Evolutionary conservation across 192 early-diverging fungal genomes (phyloP), one percentile per base, ranked within the genome.

Genomic region (Dissophora globulifera): DNA sequence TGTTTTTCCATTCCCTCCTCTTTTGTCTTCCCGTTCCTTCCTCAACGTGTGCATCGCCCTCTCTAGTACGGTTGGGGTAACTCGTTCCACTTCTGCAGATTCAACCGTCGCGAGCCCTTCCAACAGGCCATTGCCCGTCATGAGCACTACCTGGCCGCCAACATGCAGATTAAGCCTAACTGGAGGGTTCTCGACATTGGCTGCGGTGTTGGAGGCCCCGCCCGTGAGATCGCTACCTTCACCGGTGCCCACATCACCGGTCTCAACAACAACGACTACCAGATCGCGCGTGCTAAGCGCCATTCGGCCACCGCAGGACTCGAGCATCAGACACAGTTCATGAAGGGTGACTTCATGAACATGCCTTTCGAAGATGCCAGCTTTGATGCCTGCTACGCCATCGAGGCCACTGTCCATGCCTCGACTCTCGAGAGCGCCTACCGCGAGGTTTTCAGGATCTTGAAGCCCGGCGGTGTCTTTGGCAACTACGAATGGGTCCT

Each of bases 151-250:
- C 83, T 98, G 38, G 94, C 93, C 22, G 79, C 89, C 46, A 82
- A 90, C 51, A 92, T 93, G 30, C 85, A 82, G 16, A 83, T 96
- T 56, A 83, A 85, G 61, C 67, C 86, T 16, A 83, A 83, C 30
- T 88, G 88, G 86, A 81, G 84, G 45, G 92, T 95, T 30, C 83
- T 97, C 30, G 96, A 98, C 69, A 93, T 98, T 48, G 96, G 96
- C 29, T 97, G 96, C 68, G 96, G 96, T 68, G 95, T 98, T 58
- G 96, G 92, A 60, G 96, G 96, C 3, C 96, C 96, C n/a, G 87
- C 93, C n/a, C 91, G 96, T 52, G 95, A 98, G 63, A 95, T 96
- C 69, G 86, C 90, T 51, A 87, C 91, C 58, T 93, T 97, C 58
- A 89, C 91, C 19, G 95, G 93, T 13, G 93, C 94, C 30, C 88